A percentile compares a stretch with the other conserved stretches of the same genome.
Conservation (phyloP, 75 land plant species). For the Chamaecyparis obtusa region DNA sequence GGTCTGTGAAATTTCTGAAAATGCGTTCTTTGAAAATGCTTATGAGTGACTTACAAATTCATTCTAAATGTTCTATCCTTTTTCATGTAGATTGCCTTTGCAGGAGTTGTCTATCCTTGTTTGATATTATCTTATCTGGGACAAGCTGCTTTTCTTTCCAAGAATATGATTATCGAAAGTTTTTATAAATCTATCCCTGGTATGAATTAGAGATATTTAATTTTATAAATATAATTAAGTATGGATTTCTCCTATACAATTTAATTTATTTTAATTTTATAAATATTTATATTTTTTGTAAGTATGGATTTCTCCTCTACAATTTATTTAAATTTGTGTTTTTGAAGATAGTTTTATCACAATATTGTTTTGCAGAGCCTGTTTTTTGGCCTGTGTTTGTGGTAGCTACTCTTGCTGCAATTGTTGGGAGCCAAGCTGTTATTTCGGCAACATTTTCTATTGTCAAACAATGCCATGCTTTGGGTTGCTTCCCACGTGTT, state of each 20-base stretch:
- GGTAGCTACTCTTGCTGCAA: slow-evolving; percentile 77
- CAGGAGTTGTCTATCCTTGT: slow-evolving; percentile 77
- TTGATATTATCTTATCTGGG: slow-evolving; percentile 85
- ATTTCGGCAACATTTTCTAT: slow-evolving; percentile 85
- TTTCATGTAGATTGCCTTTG: slow-evolving; percentile 73
- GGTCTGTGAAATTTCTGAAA: slow-evolving; percentile 42
- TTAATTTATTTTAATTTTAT: not conserved
- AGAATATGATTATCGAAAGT: slow-evolving; percentile 40
- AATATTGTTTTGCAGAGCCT: slow-evolving; percentile 36
- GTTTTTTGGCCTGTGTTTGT: slow-evolving; percentile 82
- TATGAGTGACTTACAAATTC: not conserved
- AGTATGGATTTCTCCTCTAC: not conserved
- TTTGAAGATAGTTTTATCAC: not conserved
- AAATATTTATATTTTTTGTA: not conserved
- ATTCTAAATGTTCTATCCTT: not conserved
- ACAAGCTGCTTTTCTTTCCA: slow-evolving; percentile 87
- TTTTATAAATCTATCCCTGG: slow-evolving; percentile 84
- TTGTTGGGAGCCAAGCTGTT: slow-evolving; percentile 80
- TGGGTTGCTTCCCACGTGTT: slow-evolving; percentile 80
- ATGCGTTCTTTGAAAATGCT: not conserved
- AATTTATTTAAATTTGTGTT: not conserved
- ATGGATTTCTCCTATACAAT: not conserved
- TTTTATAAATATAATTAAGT: not conserved
- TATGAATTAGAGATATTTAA: slow-evolving; percentile 23
- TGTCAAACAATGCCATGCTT: slow-evolving; percentile 69